Conservation (phyloP, 2,329 filamentous ascomycete genomes). For the Daldinia sp. region DNA sequence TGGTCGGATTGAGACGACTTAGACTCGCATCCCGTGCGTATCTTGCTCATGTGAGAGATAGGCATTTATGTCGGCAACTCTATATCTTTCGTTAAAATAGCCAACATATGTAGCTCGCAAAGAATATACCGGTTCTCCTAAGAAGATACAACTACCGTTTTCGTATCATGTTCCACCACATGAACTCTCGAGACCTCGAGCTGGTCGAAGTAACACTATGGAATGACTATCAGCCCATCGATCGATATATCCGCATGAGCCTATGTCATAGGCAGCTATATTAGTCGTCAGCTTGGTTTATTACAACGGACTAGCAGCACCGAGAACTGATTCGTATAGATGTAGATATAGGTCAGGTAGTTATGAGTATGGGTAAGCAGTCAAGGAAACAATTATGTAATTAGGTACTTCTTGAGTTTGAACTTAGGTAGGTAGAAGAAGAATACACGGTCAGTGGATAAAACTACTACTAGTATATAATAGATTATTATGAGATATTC, state of each 20-base stretch:
- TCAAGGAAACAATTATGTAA: no score
- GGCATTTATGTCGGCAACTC: conserved; percentile 2
- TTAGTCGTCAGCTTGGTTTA: background rate
- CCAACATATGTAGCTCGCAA: background rate
- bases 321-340: background rate
- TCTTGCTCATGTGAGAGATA: background rate
- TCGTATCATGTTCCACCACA: conserved; percentile 30
- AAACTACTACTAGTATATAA: background rate
- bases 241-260: conserved; percentile 14
- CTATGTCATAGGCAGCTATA: conserved; percentile 13
- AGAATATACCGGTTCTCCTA: background rate
- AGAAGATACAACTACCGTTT: conserved; percentile 3
- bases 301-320: background rate
- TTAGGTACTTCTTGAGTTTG: no score
- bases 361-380: no score
- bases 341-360: background rate
- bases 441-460: background rate
- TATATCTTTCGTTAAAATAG: background rate
- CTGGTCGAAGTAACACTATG: conserved; percentile 12
- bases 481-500: background rate
- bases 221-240: conserved; percentile 35
- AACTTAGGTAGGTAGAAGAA: no score
- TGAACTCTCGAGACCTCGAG: conserved; percentile 22
- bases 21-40: background rate
- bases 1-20: conserved; percentile 1